Conservation (phyloP, 2,329 filamentous ascomycete species). For the Epichloe scottii region DNA sequence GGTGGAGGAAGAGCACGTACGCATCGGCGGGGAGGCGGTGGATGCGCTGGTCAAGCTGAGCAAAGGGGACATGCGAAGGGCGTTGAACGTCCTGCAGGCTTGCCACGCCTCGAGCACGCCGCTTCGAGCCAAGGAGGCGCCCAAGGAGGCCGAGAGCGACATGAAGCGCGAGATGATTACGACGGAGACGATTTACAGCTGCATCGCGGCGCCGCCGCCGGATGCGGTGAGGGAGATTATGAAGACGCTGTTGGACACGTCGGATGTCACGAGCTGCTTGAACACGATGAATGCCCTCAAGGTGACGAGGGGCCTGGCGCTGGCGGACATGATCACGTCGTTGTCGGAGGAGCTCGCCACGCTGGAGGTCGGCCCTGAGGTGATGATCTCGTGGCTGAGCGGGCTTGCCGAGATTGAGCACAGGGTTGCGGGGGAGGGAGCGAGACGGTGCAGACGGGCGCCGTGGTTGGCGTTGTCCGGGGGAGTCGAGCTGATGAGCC, state of each 20-base stretch:
- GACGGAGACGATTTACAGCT: constrained; percentile 92
- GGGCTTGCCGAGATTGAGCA: constrained; percentile 90
- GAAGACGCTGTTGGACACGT: constrained; percentile 68
- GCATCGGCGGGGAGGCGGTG: constrained; percentile 68
- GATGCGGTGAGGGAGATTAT: constrained; percentile 77
- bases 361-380: constrained; percentile 74
- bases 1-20: constrained; percentile 73
- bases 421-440: constrained; percentile 71
- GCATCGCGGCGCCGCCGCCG: constrained; percentile 89
- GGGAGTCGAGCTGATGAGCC: constrained; percentile 64
- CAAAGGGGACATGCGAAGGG: constrained; percentile 91
- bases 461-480: constrained; percentile 77
- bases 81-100: constrained; percentile 89
- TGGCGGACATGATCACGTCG: constrained; percentile 87
- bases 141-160: constrained; percentile 48
- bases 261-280: constrained; percentile 81
- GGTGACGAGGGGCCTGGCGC: constrained; percentile 67
- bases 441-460: constrained; percentile 83
- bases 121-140: constrained; percentile 45
- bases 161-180: constrained; percentile 68
- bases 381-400: constrained; percentile 83
- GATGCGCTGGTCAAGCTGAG: constrained; percentile 77
- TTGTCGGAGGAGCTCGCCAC: constrained; percentile 71
- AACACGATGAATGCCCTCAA: constrained; percentile 83
- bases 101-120: constrained; percentile 88